A percentile compares a stretch with the other conserved stretches of the same genome.
Evolutionary conservation across 2,329 filamentous ascomycete species (phyloP).

Genomic region (Westerdykella aurantiaca): DNA sequence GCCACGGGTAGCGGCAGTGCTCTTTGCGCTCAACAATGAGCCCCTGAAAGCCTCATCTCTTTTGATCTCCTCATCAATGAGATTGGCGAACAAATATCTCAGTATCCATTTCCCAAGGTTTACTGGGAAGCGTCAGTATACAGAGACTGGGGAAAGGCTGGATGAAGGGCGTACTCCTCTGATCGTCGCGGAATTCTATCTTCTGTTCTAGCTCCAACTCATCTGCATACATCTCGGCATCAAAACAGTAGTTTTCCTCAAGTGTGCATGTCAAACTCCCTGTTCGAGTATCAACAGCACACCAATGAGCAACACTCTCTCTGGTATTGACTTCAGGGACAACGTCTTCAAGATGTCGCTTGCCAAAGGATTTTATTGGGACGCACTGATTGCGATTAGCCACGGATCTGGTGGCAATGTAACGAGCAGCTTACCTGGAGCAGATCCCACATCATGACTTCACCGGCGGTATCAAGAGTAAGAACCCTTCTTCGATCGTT

Average conservation of each 20-base stretch:
- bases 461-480: slow-evolving; percentile 89
- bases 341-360: slow-evolving; percentile 88
- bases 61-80: slow-evolving; percentile 85
- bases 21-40: slow-evolving; percentile 60
- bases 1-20: slow-evolving; percentile 49
- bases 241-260: slow-evolving; percentile 93
- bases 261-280: slow-evolving; percentile 85
- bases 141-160: neutral
- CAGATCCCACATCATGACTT: slow-evolving; percentile 92
- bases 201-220: slow-evolving; percentile 68
- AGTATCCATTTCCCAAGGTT: slow-evolving; percentile 96
- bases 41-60: slow-evolving; percentile 71
- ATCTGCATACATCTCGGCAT: slow-evolving; percentile 95
- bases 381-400: slow-evolving; percentile 56
- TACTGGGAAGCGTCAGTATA: slow-evolving; percentile 51
- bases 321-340: slow-evolving; percentile 78
- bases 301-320: slow-evolving; percentile 93
- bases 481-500: slow-evolving; percentile 86
- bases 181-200: slow-evolving; percentile 84
- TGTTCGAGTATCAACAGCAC: slow-evolving; percentile 87
- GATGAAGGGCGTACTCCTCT: slow-evolving; percentile 65
- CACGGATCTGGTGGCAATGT: neutral
- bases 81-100: slow-evolving; percentile 79
- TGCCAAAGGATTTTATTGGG: slow-evolving; percentile 87
- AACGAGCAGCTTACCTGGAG: slow-evolving; percentile 56